Evolutionary conservation across 139 green algal genomes (phyloP).

Genomic region (Zygnema cylindricum): DNA sequence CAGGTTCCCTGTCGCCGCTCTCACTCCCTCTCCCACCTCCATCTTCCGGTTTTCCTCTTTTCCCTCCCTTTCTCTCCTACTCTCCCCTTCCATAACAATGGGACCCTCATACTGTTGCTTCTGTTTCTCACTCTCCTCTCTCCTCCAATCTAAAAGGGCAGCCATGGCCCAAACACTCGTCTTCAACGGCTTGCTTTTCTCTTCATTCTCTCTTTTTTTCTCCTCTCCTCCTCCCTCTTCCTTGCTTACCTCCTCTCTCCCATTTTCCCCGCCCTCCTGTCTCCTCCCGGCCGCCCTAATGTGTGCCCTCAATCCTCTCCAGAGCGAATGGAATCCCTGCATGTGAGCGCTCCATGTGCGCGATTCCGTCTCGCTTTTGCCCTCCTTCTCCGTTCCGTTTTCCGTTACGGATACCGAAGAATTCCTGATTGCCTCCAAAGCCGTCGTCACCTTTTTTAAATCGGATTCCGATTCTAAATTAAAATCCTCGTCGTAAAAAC

Average conservation of each 20-base stretch:
- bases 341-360: constrained; percentile 8
- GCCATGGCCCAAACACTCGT: constrained; percentile 34
- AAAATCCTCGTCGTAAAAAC: background rate
- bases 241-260: background rate
- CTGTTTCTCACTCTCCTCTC: constrained; percentile 20
- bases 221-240: background rate
- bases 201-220: background rate
- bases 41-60: background rate
- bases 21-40: background rate
- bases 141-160: background rate
- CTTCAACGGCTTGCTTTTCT: background rate
- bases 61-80: background rate
- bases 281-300: background rate
- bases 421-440: background rate
- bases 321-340: constrained; percentile 27
- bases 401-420: background rate
- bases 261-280: background rate
- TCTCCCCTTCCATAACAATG: background rate
- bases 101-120: background rate
- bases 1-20: background rate
- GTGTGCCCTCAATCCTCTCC: constrained; percentile 18
- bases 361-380: background rate
- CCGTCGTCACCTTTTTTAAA: background rate
- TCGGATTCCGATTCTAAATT: background rate
- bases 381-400: background rate